These are phyloP conservation scores for Eimeria praecox DNA, from an alignment of 169 alveolate genomes.

Conservation along the genomic window DNA sequence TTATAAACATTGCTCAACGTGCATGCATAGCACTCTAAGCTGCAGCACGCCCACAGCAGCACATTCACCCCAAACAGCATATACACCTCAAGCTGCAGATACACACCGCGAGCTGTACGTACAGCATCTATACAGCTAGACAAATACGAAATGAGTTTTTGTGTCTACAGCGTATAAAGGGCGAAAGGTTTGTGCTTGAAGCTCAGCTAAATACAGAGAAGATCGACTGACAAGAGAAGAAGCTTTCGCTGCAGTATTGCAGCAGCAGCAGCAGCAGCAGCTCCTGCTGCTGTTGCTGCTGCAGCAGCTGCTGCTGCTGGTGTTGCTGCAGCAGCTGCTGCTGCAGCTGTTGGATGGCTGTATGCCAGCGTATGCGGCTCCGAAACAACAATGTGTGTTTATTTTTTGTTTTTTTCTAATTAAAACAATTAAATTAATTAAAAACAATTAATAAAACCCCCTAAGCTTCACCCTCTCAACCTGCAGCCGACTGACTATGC, in stretches of 20 bases:
- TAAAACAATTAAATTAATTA: not conserved
- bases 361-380: too few species aligned
- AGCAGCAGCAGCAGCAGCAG: not conserved
- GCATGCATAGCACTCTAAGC: too few species aligned
- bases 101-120: not conserved
- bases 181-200: not conserved
- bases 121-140: not conserved
- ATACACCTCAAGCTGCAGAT: not conserved
- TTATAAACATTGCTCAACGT: too few species aligned
- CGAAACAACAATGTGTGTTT: not conserved
- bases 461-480: not conserved
- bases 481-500: not conserved
- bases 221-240: not conserved
- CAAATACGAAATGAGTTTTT: too few species aligned
- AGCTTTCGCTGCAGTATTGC: not conserved
- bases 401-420: not conserved
- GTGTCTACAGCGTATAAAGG: not conserved
- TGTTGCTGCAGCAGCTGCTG: not conserved
- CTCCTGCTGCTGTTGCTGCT: not conserved
- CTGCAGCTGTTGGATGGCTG: not conserved
- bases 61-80: too few species aligned
- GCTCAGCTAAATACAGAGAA: not conserved
- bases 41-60: too few species aligned
- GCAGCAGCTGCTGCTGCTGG: not conserved
- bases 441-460: not conserved